Conservation (phyloP, 2,329 filamentous ascomycete species). For the Emericellopsis atlantica region DNA sequence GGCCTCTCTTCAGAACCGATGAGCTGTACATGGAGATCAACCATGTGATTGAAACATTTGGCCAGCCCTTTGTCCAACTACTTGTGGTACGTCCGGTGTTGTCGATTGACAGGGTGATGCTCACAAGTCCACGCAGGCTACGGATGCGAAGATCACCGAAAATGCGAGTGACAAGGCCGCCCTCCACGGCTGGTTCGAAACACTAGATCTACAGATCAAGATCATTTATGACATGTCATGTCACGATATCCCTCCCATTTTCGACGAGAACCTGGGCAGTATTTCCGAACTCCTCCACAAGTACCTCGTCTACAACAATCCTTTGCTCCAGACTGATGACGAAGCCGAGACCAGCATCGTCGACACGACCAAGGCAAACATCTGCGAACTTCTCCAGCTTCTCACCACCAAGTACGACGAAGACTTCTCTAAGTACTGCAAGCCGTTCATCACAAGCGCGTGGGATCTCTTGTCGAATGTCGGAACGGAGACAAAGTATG, state of each 20-base stretch:
- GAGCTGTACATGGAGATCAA: slow-evolving; percentile 92
- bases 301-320: slow-evolving; percentile 82
- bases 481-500: slow-evolving; percentile 82
- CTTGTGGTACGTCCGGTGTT: slow-evolving; percentile 46
- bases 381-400: slow-evolving; percentile 80
- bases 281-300: slow-evolving; percentile 79
- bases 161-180: slow-evolving; percentile 64
- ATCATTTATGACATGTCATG: slow-evolving; percentile 95
- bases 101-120: not conserved
- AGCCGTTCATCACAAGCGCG: slow-evolving; percentile 76
- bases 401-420: slow-evolving; percentile 95
- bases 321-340: slow-evolving; percentile 71
- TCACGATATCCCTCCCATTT: slow-evolving; percentile 87
- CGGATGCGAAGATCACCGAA: slow-evolving; percentile 58
- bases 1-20: slow-evolving; percentile 86
- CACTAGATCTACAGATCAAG: slow-evolving; percentile 79
- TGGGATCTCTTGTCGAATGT: slow-evolving; percentile 86
- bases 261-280: slow-evolving; percentile 73
- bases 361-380: slow-evolving; percentile 83
- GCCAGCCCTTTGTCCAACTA: slow-evolving; percentile 68
- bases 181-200: slow-evolving; percentile 69
- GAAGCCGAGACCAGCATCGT: slow-evolving; percentile 77
- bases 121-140: slow-evolving; percentile 30
- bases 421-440: slow-evolving; percentile 69
- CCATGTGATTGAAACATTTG: slow-evolving; percentile 81